Conservation (phyloP, 192 early-diverging fungal species). For the Entomortierella lignicola region DNA sequence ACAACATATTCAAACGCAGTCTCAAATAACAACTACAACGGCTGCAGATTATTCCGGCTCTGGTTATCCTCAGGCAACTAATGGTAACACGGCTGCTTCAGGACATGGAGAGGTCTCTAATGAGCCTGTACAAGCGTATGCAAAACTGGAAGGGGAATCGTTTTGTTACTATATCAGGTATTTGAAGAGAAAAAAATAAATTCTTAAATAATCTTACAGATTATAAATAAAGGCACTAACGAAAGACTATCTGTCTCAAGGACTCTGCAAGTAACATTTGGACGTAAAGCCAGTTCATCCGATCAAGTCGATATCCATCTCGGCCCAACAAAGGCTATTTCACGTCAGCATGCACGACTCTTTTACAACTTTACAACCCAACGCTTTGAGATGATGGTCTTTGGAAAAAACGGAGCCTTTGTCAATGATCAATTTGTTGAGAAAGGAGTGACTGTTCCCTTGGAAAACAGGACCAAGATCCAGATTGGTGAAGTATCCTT, state of each 20-base stretch:
- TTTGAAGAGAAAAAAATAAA: too few relatives aligned
- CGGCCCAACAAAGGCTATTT: constrained; percentile 85
- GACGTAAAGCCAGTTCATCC: constrained; percentile 69
- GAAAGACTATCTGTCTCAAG: constrained; percentile 11
- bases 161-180: constrained; percentile 83
- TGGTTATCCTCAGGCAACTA: constrained; percentile 16
- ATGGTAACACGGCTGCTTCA: constrained; percentile 6
- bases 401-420: constrained; percentile 91
- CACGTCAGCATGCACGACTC: constrained; percentile 85
- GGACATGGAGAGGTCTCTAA: constrained; percentile 7
- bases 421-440: constrained; percentile 84
- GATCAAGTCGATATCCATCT: constrained; percentile 87
- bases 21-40: constrained; percentile 5
- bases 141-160: constrained; percentile 87
- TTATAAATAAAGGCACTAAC: not conserved
- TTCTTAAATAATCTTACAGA: too few relatives aligned
- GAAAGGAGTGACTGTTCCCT: constrained; percentile 68
- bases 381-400: constrained; percentile 86
- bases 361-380: constrained; percentile 84
- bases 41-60: not conserved
- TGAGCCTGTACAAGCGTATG: constrained; percentile 85
- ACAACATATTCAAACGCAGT: constrained; percentile 8
- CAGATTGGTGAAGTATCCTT: constrained; percentile 87
- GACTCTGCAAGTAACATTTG: constrained; percentile 82
- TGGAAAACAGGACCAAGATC: constrained; percentile 79